Evolutionary conservation across 768 basidiomycete genomes (phyloP).

Genomic region (Psilocybe subaeruginosa): DNA sequence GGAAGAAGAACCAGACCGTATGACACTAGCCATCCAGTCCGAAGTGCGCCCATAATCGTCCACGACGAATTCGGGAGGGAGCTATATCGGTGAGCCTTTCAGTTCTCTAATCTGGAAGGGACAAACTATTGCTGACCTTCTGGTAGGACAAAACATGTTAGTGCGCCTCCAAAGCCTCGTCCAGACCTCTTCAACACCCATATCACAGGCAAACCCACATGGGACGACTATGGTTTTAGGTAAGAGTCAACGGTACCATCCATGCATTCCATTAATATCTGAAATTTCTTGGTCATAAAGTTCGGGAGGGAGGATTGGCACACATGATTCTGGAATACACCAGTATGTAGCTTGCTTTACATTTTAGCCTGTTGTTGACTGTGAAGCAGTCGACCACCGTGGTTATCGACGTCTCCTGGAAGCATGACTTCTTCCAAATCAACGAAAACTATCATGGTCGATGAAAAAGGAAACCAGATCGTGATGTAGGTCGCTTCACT

Average conservation of each 20-base stretch:
- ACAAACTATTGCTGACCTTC: neutral
- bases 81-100: constrained; percentile 49
- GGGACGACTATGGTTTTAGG: constrained; percentile 1
- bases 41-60: constrained; percentile 51
- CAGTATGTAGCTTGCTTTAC: constrained; percentile 10
- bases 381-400: constrained; percentile 19
- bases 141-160: constrained; percentile 1
- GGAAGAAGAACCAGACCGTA: constrained; percentile 18
- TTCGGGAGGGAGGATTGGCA: neutral
- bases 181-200: neutral
- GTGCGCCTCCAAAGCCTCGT: neutral
- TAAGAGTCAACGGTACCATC: neutral
- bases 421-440: constrained; percentile 30
- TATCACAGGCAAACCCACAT: neutral
- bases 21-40: constrained; percentile 10
- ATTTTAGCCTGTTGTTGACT: neutral
- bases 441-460: constrained; percentile 34
- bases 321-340: constrained; percentile 8
- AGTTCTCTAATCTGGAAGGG: neutral
- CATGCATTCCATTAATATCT: neutral
- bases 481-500: constrained; percentile 29
- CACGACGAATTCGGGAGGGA: constrained; percentile 63
- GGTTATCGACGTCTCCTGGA: constrained; percentile 19
- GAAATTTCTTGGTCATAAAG: neutral
- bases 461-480: constrained; percentile 36